Conservation (phyloP, 2,329 filamentous ascomycete genomes). For the Mycocentrospora acerina region DNA sequence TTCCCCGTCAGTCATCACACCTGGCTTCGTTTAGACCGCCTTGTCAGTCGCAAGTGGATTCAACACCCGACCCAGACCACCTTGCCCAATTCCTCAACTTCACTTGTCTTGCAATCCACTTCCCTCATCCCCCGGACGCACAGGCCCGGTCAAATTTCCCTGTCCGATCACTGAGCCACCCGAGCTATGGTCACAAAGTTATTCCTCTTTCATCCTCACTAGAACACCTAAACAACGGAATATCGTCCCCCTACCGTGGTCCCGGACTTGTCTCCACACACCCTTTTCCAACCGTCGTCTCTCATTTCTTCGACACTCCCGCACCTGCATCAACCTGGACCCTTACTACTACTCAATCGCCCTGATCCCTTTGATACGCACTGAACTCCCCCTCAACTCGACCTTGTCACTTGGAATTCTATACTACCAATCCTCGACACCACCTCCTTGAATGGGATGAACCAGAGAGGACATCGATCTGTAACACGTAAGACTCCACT, state of each 20-base stretch:
- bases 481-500: not conserved
- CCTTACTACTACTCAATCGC: conserved; percentile 42
- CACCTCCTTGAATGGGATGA: conserved; percentile 36
- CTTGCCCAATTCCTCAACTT: conserved; percentile 20
- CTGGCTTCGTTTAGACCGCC: conserved; percentile 23
- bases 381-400: conserved; percentile 31
- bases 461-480: conserved; percentile 16
- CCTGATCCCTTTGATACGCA: conserved; percentile 40
- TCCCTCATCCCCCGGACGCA: conserved; percentile 39
- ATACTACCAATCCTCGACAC: conserved; percentile 12
- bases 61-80: conserved; percentile 19
- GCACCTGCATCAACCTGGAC: conserved; percentile 44
- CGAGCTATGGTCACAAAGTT: conserved; percentile 42
- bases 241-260: conserved; percentile 46
- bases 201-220: conserved; percentile 42
- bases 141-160: conserved; percentile 37
- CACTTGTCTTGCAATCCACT: conserved; percentile 32
- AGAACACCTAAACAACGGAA: conserved; percentile 43
- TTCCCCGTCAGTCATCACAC: conserved; percentile 23
- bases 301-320: conserved; percentile 44
- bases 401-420: conserved; percentile 19
- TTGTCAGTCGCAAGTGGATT: conserved; percentile 12
- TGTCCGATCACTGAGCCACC: conserved; percentile 40
- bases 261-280: conserved; percentile 44
- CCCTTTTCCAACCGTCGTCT: conserved; percentile 44